phyloP scores from a whole-genome alignment of 2,329 filamentous ascomycete species.

The Incumbomyces delicatus region DNA sequence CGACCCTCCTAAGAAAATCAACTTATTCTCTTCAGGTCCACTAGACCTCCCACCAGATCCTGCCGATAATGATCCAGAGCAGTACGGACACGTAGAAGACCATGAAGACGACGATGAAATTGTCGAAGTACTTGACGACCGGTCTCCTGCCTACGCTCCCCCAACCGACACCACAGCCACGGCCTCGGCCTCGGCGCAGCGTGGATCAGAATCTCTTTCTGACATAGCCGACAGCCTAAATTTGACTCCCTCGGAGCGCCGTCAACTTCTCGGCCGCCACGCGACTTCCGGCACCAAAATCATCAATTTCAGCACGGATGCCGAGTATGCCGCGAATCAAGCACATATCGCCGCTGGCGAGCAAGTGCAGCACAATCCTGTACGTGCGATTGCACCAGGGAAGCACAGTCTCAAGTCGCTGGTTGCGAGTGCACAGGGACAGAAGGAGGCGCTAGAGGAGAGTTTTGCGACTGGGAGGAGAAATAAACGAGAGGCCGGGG shows the following conservation, averaged over 20 bases:
- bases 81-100: neutral
- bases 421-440: slow-evolving; percentile 69
- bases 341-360: slow-evolving; percentile 55
- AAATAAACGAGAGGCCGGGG: slow-evolving; percentile 72
- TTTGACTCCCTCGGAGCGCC: slow-evolving; percentile 63
- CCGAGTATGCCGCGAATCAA: slow-evolving; percentile 80
- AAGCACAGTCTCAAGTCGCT: slow-evolving; percentile 86
- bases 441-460: slow-evolving; percentile 82
- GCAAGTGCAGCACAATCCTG: slow-evolving; percentile 64
- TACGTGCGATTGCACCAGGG: slow-evolving; percentile 71
- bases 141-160: slow-evolving; percentile 16
- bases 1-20: slow-evolving; percentile 32
- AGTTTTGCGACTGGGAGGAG: slow-evolving; percentile 73
- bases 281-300: slow-evolving; percentile 52
- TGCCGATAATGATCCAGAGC: neutral
- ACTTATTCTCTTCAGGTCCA: slow-evolving; percentile 29
- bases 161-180: slow-evolving; percentile 6
- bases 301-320: slow-evolving; percentile 79
- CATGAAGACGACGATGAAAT: slow-evolving; percentile 20
- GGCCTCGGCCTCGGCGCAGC: slow-evolving; percentile 9
- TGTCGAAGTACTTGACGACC: slow-evolving; percentile 31
- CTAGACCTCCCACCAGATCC: neutral
- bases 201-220: slow-evolving; percentile 48
- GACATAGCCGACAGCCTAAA: slow-evolving; percentile 68
- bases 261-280: slow-evolving; percentile 73